A percentile compares a stretch with the other conserved stretches of the same genome.
Evolutionary conservation across 257 asterid species (phyloP).

Genomic region (Solanum megistacrolobum): DNA sequence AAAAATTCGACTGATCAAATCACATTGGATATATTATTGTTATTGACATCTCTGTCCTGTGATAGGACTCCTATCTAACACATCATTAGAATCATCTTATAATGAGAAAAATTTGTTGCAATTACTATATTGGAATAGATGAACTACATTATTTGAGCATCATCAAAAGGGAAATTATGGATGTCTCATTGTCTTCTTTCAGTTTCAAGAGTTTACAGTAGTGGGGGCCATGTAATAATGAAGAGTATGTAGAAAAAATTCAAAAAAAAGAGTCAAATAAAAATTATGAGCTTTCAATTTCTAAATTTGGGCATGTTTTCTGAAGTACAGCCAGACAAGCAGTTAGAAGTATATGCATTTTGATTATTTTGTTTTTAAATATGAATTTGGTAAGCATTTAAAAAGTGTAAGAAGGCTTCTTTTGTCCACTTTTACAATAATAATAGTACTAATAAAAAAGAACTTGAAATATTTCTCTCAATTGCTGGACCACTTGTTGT

Average conservation of each 20-base stretch:
- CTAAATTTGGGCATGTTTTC: neutral
- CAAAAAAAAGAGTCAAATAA: neutral
- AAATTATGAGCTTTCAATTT: neutral
- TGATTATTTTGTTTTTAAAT: neutral
- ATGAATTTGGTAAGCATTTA: neutral
- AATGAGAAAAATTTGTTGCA: neutral
- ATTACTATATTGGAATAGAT: neutral
- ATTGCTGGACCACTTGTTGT: neutral
- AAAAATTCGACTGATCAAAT: fast-evolving
- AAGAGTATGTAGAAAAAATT: neutral
- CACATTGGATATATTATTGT: neutral
- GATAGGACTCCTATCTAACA: neutral
- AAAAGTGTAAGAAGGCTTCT: neutral
- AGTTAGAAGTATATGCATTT: neutral
- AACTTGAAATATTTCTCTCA: neutral
- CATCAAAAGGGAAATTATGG: neutral
- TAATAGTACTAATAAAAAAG: neutral
- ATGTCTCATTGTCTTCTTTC: neutral
- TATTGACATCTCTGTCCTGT: neutral
- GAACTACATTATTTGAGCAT: neutral
- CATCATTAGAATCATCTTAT: neutral
- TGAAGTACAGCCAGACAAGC: neutral
- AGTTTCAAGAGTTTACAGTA: neutral
- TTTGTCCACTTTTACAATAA: neutral
- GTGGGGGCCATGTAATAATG: neutral